phyloP scores from a whole-genome alignment of 768 basidiomycete genomes.

The Leccinum broughii region DNA sequence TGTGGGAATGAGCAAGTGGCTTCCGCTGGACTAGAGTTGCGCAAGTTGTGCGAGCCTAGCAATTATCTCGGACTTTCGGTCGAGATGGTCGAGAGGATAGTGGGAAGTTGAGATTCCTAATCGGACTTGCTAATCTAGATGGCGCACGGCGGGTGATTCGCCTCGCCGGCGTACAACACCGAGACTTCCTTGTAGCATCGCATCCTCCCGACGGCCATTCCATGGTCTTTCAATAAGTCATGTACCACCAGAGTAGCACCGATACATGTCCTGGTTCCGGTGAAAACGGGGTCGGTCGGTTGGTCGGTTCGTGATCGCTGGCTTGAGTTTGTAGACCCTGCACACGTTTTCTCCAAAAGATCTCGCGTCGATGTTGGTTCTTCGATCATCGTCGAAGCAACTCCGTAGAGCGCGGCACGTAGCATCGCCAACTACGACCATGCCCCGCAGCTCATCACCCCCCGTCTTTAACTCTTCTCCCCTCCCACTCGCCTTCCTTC shows the following conservation, averaged over 20 bases:
- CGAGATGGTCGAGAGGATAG: constrained; percentile 27
- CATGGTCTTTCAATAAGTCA: not conserved
- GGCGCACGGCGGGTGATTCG: constrained; percentile 7
- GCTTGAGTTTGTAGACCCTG: not conserved
- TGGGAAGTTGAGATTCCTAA: constrained; percentile 1
- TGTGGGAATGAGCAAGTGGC: constrained; percentile 29
- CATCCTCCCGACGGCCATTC: constrained; percentile 3
- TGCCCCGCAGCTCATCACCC: constrained; percentile 2
- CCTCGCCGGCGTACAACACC: not conserved
- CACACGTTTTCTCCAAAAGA: constrained; percentile 3
- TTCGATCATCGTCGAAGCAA: constrained; percentile 36
- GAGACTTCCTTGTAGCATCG: constrained; percentile 5
- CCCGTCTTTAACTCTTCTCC: constrained; percentile 9
- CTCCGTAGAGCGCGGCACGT: constrained; percentile 33
- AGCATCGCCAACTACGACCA: constrained; percentile 20
- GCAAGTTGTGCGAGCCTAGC: constrained; percentile 38
- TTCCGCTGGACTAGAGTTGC: constrained; percentile 29
- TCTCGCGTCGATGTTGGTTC: constrained; percentile 10
- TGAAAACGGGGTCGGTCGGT: not conserved
- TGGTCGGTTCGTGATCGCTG: not conserved
- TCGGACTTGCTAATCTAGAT: constrained; percentile 9
- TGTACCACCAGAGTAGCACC: not conserved
- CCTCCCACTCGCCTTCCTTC: not conserved
- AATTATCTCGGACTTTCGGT: constrained; percentile 41
- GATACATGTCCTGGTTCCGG: not conserved